These are phyloP conservation scores for Glonium stellatum DNA, from an alignment of 495 filamentous ascomycete genomes.

Conservation along the genomic window DNA sequence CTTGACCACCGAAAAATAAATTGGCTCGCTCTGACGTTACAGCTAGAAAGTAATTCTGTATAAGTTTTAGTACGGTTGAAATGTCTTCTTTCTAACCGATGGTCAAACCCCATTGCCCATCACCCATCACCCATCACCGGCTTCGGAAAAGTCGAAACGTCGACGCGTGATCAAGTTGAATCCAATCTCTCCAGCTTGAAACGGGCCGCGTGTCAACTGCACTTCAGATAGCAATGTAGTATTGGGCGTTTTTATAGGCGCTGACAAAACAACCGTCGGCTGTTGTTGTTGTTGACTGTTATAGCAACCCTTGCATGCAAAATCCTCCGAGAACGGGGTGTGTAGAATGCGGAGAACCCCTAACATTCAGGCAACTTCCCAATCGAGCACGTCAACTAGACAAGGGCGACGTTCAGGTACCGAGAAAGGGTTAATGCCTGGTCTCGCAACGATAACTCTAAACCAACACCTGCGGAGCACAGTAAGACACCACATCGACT, in stretches of 20 bases:
- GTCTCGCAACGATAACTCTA: slow-evolving; percentile 23
- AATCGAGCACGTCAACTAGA: slow-evolving; percentile 6
- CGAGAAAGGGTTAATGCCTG: slow-evolving; percentile 12
- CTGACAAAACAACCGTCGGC: slow-evolving; percentile 5
- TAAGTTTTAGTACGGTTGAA: background rate
- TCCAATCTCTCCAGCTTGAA: background rate
- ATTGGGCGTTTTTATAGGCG: background rate
- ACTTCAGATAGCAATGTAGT: too few species aligned
- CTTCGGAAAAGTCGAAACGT: background rate
- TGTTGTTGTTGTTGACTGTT: background rate
- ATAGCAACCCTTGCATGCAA: background rate
- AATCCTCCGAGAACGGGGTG: background rate
- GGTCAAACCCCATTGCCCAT: background rate
- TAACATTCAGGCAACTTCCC: slow-evolving; percentile 16
- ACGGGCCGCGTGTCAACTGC: background rate
- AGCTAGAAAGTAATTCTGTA: background rate
- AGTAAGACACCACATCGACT: background rate
- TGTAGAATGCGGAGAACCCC: slow-evolving; percentile 25
- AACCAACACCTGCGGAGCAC: slow-evolving; percentile 13
- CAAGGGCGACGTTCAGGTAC: slow-evolving; percentile 23
- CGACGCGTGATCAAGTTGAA: background rate
- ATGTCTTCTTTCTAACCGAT: background rate
- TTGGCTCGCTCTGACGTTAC: background rate
- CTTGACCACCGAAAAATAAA: background rate
- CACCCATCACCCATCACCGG: too few species aligned